These are phyloP conservation scores for Pseudocercospora fuligena DNA, from an alignment of 2,329 filamentous ascomycete genomes.

Conservation along the genomic window DNA sequence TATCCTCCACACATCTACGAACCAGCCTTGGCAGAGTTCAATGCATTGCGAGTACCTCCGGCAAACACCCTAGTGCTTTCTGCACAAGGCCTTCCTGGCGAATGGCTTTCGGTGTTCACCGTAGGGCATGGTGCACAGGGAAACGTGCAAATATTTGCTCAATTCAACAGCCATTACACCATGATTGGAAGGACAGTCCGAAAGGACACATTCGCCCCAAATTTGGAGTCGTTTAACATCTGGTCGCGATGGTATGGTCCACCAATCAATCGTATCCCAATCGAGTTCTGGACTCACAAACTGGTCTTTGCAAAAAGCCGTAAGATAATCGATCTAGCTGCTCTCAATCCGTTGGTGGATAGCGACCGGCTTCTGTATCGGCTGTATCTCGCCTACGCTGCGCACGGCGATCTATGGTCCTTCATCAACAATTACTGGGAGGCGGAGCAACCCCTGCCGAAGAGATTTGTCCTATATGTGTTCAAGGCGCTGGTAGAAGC, in stretches of 20 bases:
- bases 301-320: slow-evolving; percentile 1
- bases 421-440: neutral
- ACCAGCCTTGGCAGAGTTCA: neutral
- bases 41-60: neutral
- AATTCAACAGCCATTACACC: neutral
- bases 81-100: neutral
- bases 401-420: slow-evolving; percentile 13
- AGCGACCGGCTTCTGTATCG: neutral
- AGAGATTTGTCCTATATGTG: slow-evolving; percentile 16
- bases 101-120: slow-evolving; percentile 1
- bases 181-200: slow-evolving; percentile 11
- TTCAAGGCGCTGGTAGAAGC: slow-evolving; percentile 21
- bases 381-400: slow-evolving; percentile 15
- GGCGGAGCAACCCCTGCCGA: neutral
- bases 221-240: neutral
- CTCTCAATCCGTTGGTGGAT: neutral
- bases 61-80: neutral
- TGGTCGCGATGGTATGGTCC: slow-evolving; percentile 15
- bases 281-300: slow-evolving; percentile 15
- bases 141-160: slow-evolving; percentile 1
- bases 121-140: slow-evolving; percentile 15
- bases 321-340: neutral
- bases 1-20: neutral
- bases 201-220: slow-evolving; percentile 13
- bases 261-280: neutral